phyloP scores from a whole-genome alignment of 2,329 filamentous ascomycete genomes.

The Colletotrichum chrysophilum region DNA sequence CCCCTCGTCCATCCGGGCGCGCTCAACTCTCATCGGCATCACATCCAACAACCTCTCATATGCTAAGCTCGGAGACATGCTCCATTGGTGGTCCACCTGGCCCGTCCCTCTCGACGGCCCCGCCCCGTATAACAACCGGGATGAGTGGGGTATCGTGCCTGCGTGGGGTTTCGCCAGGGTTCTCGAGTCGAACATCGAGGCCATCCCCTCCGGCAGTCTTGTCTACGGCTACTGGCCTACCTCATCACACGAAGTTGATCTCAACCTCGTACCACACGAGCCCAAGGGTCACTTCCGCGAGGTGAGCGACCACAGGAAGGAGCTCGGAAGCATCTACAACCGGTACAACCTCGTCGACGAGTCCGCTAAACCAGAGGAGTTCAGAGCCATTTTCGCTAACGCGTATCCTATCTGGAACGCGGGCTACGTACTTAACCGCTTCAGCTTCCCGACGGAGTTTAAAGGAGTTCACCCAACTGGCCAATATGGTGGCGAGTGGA shows the following conservation, averaged over 20 bases:
- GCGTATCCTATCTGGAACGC: slow-evolving; percentile 28
- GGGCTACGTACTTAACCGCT: slow-evolving; percentile 34
- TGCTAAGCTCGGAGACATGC: slow-evolving; percentile 30
- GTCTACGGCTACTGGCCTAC: slow-evolving; percentile 51
- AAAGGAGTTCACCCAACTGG: slow-evolving; percentile 24
- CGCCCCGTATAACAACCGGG: slow-evolving; percentile 36
- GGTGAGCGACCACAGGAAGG: slow-evolving; percentile 34
- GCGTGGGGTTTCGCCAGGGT: slow-evolving; percentile 54
- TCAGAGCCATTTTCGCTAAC: slow-evolving; percentile 13
- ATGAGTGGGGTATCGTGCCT: slow-evolving; percentile 49
- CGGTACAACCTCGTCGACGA: slow-evolving; percentile 34
- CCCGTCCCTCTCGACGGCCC: slow-evolving; percentile 40
- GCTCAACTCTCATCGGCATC: slow-evolving; percentile 31
- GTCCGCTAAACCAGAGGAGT: background rate
- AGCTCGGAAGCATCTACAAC: slow-evolving; percentile 44
- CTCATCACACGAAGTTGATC: slow-evolving; percentile 38
- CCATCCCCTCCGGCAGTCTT: slow-evolving; percentile 35
- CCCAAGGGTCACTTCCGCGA: slow-evolving; percentile 39
- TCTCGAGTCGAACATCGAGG: slow-evolving; percentile 41
- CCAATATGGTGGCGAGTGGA: slow-evolving; percentile 27
- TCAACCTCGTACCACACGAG: slow-evolving; percentile 35
- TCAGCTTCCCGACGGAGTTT: slow-evolving; percentile 34
- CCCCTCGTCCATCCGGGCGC: slow-evolving; percentile 33
- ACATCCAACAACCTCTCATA: slow-evolving; percentile 41
- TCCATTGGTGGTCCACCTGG: slow-evolving; percentile 48